These are phyloP conservation scores for Rhodotorula kratochvilovae DNA, from an alignment of 768 basidiomycete genomes.

Conservation along the genomic window DNA sequence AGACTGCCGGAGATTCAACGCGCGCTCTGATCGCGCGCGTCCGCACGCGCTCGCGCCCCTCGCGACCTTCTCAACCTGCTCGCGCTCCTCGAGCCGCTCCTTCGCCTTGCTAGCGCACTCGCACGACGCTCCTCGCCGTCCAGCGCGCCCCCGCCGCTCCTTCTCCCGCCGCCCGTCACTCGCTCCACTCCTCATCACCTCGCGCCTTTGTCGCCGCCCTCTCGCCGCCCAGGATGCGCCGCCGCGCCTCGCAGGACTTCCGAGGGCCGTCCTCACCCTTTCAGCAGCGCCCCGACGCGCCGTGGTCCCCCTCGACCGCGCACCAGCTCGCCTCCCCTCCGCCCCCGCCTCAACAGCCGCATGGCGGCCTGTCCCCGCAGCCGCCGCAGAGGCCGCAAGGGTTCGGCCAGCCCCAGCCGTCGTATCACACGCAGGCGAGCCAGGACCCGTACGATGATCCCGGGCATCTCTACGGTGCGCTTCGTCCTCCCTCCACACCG, in stretches of 20 bases:
- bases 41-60: no score
- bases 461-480: conserved; percentile 4
- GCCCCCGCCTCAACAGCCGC: not conserved
- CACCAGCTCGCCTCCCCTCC: not conserved
- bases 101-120: no score
- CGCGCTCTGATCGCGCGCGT: no score
- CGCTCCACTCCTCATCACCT: no score
- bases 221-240: not conserved
- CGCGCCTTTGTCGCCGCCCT: no score
- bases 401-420: not conserved
- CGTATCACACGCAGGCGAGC: not conserved
- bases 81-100: no score
- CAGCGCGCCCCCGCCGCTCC: no score
- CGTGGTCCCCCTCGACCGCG: not conserved
- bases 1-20: no score
- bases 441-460: not conserved
- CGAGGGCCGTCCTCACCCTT: not conserved
- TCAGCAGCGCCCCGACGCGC: not conserved
- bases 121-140: no score
- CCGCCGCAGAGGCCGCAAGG: not conserved
- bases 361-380: not conserved
- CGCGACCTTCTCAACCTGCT: no score
- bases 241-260: not conserved
- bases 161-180: no score
- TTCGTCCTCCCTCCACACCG: no score